Percentiles rank a stretch among this genome's conserved stretches.
phyloP scores from a whole-genome alignment of 306 rosid genomes.

The Chamaecrista fasciculata region DNA sequence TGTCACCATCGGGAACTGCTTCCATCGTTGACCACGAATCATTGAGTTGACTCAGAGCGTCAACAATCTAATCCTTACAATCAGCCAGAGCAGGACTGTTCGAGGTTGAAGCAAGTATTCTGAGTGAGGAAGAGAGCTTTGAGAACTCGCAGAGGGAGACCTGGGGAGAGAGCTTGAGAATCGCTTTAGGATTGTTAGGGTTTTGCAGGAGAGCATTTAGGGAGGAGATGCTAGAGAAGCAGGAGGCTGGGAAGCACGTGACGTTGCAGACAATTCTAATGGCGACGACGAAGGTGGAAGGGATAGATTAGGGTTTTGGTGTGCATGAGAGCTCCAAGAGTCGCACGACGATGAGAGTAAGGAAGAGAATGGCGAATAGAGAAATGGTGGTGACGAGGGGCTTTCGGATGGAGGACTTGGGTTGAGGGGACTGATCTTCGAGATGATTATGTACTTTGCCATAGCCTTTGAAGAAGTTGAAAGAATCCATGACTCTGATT shows the following conservation, averaged over 20 bases:
- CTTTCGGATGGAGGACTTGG: slow-evolving; percentile 22
- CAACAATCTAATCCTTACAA: slow-evolving; percentile 56
- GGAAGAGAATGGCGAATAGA: slow-evolving; percentile 36
- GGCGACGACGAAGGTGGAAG: slow-evolving; percentile 30
- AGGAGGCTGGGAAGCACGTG: slow-evolving; percentile 62
- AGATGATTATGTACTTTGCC: slow-evolving; percentile 48
- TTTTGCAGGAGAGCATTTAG: neutral
- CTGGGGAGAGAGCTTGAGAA: slow-evolving; percentile 54
- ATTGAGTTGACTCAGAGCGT: slow-evolving; percentile 59
- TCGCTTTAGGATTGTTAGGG: slow-evolving; percentile 45
- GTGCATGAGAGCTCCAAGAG: slow-evolving; percentile 30
- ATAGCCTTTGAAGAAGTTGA: slow-evolving; percentile 56
- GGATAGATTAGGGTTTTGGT: neutral
- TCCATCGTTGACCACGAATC: slow-evolving; percentile 48
- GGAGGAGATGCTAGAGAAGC: slow-evolving; percentile 50
- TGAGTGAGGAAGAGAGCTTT: slow-evolving; percentile 27
- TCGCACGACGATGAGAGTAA: slow-evolving; percentile 31
- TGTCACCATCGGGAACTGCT: neutral
- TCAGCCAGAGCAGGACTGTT: slow-evolving; percentile 40
- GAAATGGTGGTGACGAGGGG: slow-evolving; percentile 28
- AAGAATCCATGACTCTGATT: slow-evolving; percentile 42
- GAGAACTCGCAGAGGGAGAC: slow-evolving; percentile 45
- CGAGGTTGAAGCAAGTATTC: neutral
- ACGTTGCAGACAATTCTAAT: slow-evolving; percentile 61
- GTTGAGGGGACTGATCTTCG: slow-evolving; percentile 36